Percentiles rank a stretch among this genome's conserved stretches.
Evolutionary conservation across 768 basidiomycete species (phyloP).

Genomic region (Clitopilus passeckerianus): DNA sequence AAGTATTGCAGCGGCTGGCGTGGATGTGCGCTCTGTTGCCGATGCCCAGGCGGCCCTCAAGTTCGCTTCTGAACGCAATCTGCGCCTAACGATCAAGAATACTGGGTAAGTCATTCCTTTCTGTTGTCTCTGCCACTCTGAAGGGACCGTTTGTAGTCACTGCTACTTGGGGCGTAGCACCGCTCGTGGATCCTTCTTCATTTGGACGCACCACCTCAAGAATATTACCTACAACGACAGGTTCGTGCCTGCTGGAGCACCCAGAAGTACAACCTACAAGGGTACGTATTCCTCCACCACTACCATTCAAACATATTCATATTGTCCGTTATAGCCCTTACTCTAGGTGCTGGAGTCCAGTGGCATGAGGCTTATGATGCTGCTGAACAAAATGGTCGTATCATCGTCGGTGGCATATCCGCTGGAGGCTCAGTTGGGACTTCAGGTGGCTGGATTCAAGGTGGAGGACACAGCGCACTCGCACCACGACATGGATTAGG

Average conservation of each 20-base stretch:
- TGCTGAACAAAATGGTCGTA: slow-evolving; percentile 25
- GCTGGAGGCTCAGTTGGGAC: slow-evolving; percentile 36
- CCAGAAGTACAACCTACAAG: slow-evolving; percentile 7
- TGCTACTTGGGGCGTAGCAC: slow-evolving; percentile 34
- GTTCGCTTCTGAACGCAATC: slow-evolving; percentile 28
- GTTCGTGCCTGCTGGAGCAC: slow-evolving; percentile 23
- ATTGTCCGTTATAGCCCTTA: neutral
- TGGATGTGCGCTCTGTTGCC: slow-evolving; percentile 26
- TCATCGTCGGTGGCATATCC: slow-evolving; percentile 39
- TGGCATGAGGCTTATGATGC: slow-evolving; percentile 37
- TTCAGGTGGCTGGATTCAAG: slow-evolving; percentile 41
- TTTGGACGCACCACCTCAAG: slow-evolving; percentile 39
- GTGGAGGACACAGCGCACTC: slow-evolving; percentile 38
- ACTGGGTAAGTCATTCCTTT: slow-evolving; percentile 15
- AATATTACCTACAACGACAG: slow-evolving; percentile 24
- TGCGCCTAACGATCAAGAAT: slow-evolving; percentile 29
- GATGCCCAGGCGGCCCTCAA: slow-evolving; percentile 34
- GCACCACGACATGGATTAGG: slow-evolving; percentile 36
- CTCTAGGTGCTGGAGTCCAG: slow-evolving; percentile 35
- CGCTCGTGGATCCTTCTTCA: slow-evolving; percentile 28
- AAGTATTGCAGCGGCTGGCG: slow-evolving; percentile 31
- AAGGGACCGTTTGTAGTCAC: slow-evolving; percentile 13
- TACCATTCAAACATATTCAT: neutral
- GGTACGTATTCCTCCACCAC: neutral
- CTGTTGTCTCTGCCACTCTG: no score